Evolutionary conservation across 192 early-diverging fungal species (phyloP), one percentile per base, ranked within the genome.

Genomic region (Linnemannia exigua): DNA sequence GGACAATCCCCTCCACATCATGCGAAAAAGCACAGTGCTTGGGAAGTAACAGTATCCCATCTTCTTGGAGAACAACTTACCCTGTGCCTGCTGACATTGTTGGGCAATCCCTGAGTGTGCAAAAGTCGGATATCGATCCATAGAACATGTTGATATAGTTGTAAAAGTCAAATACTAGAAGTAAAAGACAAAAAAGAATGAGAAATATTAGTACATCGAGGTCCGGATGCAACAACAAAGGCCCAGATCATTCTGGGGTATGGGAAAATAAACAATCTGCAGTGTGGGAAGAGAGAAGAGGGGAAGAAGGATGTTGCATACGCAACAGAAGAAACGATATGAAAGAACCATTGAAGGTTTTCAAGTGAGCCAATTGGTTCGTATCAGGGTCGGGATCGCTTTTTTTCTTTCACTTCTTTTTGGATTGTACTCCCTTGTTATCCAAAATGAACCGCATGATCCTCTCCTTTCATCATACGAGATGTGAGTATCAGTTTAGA

Each of bases 111-210:
- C 88, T 85, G 46, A 94, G 87, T 15, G 96, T 95, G 89, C 98
- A 99, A 89, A 95, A 98, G 70, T 98, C 95, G 22, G 95, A 93
- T 74, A 99, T 90, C 16, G 95, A 92, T 69, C 96, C 94, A 88
- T 98, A 98, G 84, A 98, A 98, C 83, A 97, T 89, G 84, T 96
- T 97, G 73, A 96, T 92, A 77, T 97, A 94, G 89, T 96, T 96
- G 91, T 98, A 97, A 84, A 99, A 99, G 83, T 99, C 97, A 84
- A 97, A 95, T 4, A 95, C 93, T 94, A 76, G 63, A 63, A 28
- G 9, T 31, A 31, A 25, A 63, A 20, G 22, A 31, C 6, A 25
- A 54, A 31, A 15, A 31, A 25, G 28, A 12, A 33, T 31, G 3
- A 4, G 11, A 22, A n/a, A n/a, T n/a, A n/a, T 63, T 11, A 63